Conservation (phyloP, 2,329 filamentous ascomycete genomes). For the Colletotrichum cereale region DNA sequence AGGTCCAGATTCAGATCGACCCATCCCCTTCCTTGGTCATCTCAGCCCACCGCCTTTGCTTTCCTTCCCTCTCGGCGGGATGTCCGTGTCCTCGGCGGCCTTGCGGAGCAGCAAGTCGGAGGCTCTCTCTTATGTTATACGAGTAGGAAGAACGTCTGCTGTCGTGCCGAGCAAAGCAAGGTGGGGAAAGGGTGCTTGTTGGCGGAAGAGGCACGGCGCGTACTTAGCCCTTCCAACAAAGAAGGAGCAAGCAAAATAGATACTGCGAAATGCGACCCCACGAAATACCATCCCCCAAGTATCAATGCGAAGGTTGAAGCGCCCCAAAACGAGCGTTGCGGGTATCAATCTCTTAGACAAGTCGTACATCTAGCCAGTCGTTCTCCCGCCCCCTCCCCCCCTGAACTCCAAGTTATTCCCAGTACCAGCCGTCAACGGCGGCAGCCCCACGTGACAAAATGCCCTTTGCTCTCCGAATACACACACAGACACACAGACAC, state of each 20-base stretch:
- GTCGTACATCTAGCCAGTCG: conserved; percentile 6
- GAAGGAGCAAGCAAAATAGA: conserved; percentile 14
- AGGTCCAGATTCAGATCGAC: conserved; percentile 30
- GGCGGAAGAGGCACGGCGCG: background rate
- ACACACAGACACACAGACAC: background rate
- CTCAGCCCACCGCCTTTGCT: conserved; percentile 37
- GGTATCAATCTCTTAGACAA: conserved; percentile 33
- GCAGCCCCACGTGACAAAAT: background rate
- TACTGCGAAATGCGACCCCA: conserved; percentile 11
- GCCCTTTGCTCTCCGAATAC: no score
- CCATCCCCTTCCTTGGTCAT: conserved; percentile 19
- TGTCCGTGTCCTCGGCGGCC: background rate
- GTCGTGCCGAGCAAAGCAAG: background rate
- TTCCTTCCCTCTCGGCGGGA: background rate
- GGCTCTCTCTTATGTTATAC: background rate
- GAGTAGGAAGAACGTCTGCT: background rate
- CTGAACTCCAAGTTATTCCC: conserved; percentile 26
- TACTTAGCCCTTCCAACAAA: background rate
- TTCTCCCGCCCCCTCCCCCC: background rate
- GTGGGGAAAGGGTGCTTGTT: background rate
- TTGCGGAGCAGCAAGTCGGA: background rate
- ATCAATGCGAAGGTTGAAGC: conserved; percentile 1
- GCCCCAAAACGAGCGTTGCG: conserved; percentile 38
- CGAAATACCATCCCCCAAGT: conserved; percentile 11
- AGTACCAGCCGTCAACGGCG: background rate